Base-by-base conservation (phyloP, 345 rosid genomes). In the Citrus trifoliata region DNA sequence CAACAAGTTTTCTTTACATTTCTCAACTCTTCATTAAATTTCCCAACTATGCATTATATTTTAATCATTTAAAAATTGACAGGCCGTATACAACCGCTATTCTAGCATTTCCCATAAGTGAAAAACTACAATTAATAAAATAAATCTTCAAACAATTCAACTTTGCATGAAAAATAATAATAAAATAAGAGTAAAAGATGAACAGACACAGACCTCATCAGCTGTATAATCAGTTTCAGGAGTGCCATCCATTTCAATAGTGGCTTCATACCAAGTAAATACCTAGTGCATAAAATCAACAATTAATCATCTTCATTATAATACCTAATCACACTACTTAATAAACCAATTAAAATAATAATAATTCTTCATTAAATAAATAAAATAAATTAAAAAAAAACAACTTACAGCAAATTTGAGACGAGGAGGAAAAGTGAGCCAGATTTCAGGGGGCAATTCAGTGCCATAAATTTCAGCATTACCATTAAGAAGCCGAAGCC, bases 231-330 rank as follows among this genome's bases (percentile, higher is more conserved):
- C 97, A 27, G 99, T 92, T 84, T 96, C 98, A 4, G 97, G 89
- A 28, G 80, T 55, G 63, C 97, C 97, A 75, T 94, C 97, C 88
- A 96, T 85, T 84, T 96, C 99, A 73, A 96, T 84, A 19, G 95
- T 91, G 8, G 99, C 98, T 81, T 98, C 98, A 76, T 90, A 89
- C 98, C 98, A 94, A 22, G 98, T 94, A 77, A 94, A 96, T 63
- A 92, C 98, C 99, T 94, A 71, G 71, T 62, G 55, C 37, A 66
- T 40, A 56, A 22, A 62, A 64, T 33, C 27, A 66, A 66, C 10
- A 9, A 22, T 32, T 35, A 35, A 22, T 27, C 2, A 9, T 9
- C 19, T 28, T 74, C 40, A 42, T 38, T 5, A 14, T 6, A 19
- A 22, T 24, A 24, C 35, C 33, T 40, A 59, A 51, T 48, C 46